Evolutionary conservation across 805 yeast species (phyloP), one percentile per base, ranked within the genome.

Genomic region (Diddensiella santjacobensis): DNA sequence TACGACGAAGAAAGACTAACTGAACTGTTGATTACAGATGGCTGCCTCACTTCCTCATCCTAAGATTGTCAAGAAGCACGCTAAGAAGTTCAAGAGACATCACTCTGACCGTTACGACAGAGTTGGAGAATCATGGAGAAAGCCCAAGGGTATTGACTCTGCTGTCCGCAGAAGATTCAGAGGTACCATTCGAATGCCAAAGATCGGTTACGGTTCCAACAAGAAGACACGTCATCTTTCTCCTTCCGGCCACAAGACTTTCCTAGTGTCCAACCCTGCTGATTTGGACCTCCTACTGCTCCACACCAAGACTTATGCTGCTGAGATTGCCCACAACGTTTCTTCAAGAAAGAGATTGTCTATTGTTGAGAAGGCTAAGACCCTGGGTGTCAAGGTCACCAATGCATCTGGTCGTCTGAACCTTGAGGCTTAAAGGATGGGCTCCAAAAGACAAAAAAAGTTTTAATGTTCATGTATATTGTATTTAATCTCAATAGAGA

Each of bases 81-180:
- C 53, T 42, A 88, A 88, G 83, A 86, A 85, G 84, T 93, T 93
- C 87, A 95, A 90, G 91, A 89, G 99, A 82, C 98, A 91, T 77
- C 99, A 93, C 83, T 89, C 96, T 76, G 99, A 93, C 85, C 88
- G 96, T 80, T 91, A 89, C 80, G 84, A 83, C 83, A 90, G 99
- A 80, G 96, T 93, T 66, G 79, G 87, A 70, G 97, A 88, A 79
- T 84, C 83, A 84, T 95, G 99, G 99, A 93, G 99, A 88, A 91
- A 93, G 81, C 99, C 95, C 80, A 93, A 93, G 87, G 99, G 99
- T 93, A 93, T 93, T 74, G 99, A 93, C 83, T 90, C 98, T 66
- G 83, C 88, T 80, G 97, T 95, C 74, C 93, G 99, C 83, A 91
- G 99, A 83, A 69, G 74, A 58, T 93, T 93, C 96, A 88, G 97